Base-by-base conservation (phyloP, 148 eudicot species). In the Vaccinium corymbosum region DNA sequence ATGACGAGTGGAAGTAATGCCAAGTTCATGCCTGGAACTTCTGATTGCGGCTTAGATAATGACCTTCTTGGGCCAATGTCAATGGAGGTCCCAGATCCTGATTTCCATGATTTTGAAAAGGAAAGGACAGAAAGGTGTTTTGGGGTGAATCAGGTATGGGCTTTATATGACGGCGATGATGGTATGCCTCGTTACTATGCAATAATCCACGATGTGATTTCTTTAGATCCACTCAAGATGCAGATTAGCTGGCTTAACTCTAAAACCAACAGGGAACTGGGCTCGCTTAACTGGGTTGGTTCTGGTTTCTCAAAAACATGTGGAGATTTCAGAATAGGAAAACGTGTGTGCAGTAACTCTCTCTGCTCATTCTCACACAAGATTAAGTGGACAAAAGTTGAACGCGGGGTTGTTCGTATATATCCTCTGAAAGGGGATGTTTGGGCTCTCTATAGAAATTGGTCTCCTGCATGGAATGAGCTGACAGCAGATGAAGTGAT, bases 101-200 rank as follows among this genome's bases (percentile, higher is more conserved):
- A 92, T 83, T 90, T 92, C 84, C 86, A 90, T 85, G 86, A 92
- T 89, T 94, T 94, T 84, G 94, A 94, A 87, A 86, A 78, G 85
- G 86, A 87, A 83, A 88, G 94, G 84, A 88, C 88, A 57, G 93
- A 88, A 79, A 86, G 29, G 61, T 88, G 91, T 83, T 94, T 92
- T 86, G 89, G 82, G 61, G 95, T 90, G 83, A 88, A 90, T 84
- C 95, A 94, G 75, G 91, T 94, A 68, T 94, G 97, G 97, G 95
- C 97, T 87, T 87, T 88, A 76, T 94, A 94, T 86, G 93, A 92
- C 79, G 87, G 91, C 81, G 88, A 85, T 81, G 97, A 94, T 83
- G 97, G 95, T 32, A 92, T 94, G 95, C 97, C 97, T 71, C 87
- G 97, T 46, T 82, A 88, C 80, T 94, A 94, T 87, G 95, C 91